These are phyloP conservation scores for Neurospora sp. DNA, from an alignment of 495 filamentous ascomycete genomes.

Conservation along the genomic window DNA sequence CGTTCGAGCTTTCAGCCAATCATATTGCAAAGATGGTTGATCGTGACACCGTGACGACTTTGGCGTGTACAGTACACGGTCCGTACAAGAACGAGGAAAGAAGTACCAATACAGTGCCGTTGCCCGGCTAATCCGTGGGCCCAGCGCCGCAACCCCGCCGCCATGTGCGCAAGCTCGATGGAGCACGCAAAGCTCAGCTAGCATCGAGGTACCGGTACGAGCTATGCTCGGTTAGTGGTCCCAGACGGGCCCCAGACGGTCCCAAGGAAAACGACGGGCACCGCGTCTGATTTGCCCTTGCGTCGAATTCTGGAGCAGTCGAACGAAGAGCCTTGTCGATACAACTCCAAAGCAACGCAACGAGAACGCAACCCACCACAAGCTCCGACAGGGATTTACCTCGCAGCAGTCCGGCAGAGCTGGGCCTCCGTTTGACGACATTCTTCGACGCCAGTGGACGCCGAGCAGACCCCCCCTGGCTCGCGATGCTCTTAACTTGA, in stretches of 20 bases:
- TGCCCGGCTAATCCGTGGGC: conserved; percentile 15
- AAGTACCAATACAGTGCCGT: conserved; percentile 9
- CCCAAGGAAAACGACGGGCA: neutral
- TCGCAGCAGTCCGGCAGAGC: conserved; percentile 11
- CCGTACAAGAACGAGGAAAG: neutral
- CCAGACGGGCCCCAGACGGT: conserved; percentile 13
- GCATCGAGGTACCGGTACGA: conserved; percentile 12
- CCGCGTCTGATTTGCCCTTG: conserved; percentile 16
- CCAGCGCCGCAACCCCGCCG: conserved; percentile 11
- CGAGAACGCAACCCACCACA: conserved; percentile 14
- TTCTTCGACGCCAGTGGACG: conserved; percentile 15
- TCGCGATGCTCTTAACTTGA: conserved; percentile 13
- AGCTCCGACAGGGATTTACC: conserved; percentile 26
- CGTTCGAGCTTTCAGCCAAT: neutral
- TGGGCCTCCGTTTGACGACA: conserved; percentile 20
- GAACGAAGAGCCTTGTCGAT: conserved; percentile 19
- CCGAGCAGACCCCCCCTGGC: neutral
- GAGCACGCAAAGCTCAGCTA: conserved; percentile 1
- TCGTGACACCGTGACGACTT: neutral
- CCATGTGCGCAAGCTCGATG: conserved; percentile 13
- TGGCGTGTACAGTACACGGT: neutral
- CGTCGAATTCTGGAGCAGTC: conserved; percentile 11
- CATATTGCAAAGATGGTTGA: neutral
- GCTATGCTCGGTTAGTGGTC: conserved; percentile 20
- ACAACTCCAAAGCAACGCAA: conserved; percentile 1